Base-by-base conservation (phyloP, 2,329 filamentous ascomycete genomes). In the Chrysoporthe austroafricana region DNA sequence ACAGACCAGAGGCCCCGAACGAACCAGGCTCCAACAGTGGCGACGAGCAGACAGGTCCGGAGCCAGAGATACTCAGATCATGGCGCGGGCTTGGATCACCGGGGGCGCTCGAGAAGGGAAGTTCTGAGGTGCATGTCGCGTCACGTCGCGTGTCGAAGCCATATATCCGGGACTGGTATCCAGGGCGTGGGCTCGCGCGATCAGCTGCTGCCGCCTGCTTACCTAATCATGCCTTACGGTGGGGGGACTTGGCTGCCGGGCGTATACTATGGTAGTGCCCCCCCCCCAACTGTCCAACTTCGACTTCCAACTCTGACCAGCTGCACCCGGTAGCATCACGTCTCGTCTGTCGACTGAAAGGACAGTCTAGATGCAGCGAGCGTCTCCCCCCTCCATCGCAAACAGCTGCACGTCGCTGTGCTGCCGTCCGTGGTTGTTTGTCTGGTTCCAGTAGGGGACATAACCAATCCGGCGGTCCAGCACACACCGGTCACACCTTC, bases 51-150 rank as follows among this genome's bases (percentile, higher is more conserved):
- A 58, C 5, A 26, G 26, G 59, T 34, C 11, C 9, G 46, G 14
- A 39, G n/a, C n/a, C 11, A 34, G 16, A 26, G 32, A 36, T 26
- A n/a, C 11, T 56, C 14, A 32, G 66, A 63, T 69, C 61, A 18
- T 34, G 18, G 62, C 70, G 69, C 63, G 63, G 67, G 67, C 11
- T 14, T 34, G 50, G 5, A 62, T 32, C 60, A 52, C 8, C 9
- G 13, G 48, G 48, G 21, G 7, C 48, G 5, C 8, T 16, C 48
- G 11, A 8, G 48, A 16, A 9, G 21, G 13, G 8, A 4, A 14
- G 8, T 52, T 26, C 8, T 21, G 21, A 52, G n/a, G 7, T 50
- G 46, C 46, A 39, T 52, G 21, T 52, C 48, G 48, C 48, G 48
- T 52, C 54, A 39, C 7, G 16, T 39, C 13, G 21, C 26, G 32